Percentiles rank a stretch among this genome's conserved stretches.
Evolutionary conservation across 2,329 filamentous ascomycete species (phyloP).

Genomic region (Venturia effusa): DNA sequence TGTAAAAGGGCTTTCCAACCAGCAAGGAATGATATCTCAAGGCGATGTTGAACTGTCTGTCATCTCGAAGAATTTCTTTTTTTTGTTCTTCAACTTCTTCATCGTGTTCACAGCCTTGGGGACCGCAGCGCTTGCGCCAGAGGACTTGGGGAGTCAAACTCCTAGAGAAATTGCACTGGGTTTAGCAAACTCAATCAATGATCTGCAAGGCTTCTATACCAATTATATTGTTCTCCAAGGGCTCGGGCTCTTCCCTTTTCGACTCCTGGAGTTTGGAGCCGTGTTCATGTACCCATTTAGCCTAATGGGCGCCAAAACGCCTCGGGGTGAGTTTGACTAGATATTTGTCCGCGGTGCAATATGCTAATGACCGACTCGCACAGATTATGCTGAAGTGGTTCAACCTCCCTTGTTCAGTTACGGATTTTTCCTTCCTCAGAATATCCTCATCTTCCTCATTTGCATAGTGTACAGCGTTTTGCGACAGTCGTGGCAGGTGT

Average conservation of each 20-base stretch:
- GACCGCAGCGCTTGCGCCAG: conserved; percentile 55
- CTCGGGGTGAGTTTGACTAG: conserved; percentile 42
- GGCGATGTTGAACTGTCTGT: conserved; percentile 89
- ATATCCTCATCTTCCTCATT: conserved; percentile 86
- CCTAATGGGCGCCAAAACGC: conserved; percentile 69
- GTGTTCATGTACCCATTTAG: conserved; percentile 75
- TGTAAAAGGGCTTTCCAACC: conserved; percentile 57
- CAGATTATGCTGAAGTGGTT: conserved; percentile 70
- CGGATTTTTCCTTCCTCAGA: conserved; percentile 88
- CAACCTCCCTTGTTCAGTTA: conserved; percentile 86
- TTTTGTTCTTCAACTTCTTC: conserved; percentile 98
- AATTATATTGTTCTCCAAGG: conserved; percentile 92
- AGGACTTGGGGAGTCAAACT: conserved; percentile 11
- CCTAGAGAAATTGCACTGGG: conserved; percentile 51
- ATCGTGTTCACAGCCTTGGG: conserved; percentile 84
- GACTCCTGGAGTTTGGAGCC: conserved; percentile 79
- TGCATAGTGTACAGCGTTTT: conserved; percentile 92
- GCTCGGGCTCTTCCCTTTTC: conserved; percentile 85
- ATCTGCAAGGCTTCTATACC: conserved; percentile 73
- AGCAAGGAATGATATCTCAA: conserved; percentile 89
- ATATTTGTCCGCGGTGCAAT: neutral
- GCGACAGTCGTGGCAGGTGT: conserved; percentile 65
- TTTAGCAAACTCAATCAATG: conserved; percentile 65
- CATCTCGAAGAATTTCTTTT: conserved; percentile 98
- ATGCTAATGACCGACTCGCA: conserved; percentile 1